phyloP scores from a whole-genome alignment of 75 land plant species.

The Selaginella moellendorffii region DNA sequence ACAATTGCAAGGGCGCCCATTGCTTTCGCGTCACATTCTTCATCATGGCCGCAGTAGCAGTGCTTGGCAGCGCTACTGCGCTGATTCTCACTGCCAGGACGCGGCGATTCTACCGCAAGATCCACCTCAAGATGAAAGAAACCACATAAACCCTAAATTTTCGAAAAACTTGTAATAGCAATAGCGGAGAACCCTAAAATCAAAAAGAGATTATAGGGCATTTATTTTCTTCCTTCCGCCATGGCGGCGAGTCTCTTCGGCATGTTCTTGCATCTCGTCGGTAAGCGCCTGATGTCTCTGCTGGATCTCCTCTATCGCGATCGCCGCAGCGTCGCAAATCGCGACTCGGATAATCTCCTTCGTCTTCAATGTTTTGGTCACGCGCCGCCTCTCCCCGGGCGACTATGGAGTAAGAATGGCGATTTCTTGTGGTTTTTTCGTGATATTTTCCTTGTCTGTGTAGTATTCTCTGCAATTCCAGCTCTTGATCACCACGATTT shows the following conservation, averaged over 20 bases:
- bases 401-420: conserved; percentile 28
- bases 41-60: neutral
- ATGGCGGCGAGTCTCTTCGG: conserved; percentile 10
- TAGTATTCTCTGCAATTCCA: conserved; percentile 73
- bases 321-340: conserved; percentile 26
- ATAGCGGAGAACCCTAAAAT: no score
- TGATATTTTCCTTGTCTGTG: conserved; percentile 28
- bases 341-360: conserved; percentile 27
- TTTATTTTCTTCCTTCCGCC: no score
- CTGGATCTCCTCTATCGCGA: neutral
- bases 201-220: no score
- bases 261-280: conserved; percentile 23
- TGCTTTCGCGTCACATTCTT: conserved; percentile 3
- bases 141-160: no score
- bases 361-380: conserved; percentile 24
- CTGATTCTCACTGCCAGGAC: conserved; percentile 36
- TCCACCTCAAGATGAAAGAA: neutral
- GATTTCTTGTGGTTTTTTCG: neutral
- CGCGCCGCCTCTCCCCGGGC: conserved; percentile 26
- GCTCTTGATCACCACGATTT: conserved; percentile 63
- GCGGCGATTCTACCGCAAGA: conserved; percentile 31
- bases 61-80: conserved; percentile 14
- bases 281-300: conserved; percentile 8
- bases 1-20: neutral
- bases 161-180: no score